Evolutionary conservation across 2,329 filamentous ascomycete genomes (phyloP).

Genomic region (Aspergillus pseudotamarii): DNA sequence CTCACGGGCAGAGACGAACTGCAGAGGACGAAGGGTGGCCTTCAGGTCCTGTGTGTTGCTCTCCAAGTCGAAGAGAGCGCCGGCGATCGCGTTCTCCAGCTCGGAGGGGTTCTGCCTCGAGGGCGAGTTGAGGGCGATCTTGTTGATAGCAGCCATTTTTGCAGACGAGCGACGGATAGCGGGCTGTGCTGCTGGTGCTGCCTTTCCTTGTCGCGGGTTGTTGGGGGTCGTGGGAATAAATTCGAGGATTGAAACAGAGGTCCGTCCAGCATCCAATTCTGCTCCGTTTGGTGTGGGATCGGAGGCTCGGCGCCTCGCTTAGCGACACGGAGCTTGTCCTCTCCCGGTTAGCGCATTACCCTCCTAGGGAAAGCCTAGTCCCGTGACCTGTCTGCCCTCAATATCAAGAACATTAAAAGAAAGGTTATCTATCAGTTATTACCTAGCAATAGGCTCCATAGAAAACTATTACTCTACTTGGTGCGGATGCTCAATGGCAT

Average conservation of each 20-base stretch:
- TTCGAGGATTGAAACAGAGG: conserved; percentile 23
- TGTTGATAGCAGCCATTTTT: conserved; percentile 83
- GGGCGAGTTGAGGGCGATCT: conserved; percentile 97
- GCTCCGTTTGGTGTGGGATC: conserved; percentile 29
- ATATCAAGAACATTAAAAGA: conserved; percentile 2
- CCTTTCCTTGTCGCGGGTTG: conserved; percentile 34
- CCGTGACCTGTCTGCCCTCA: conserved; percentile 33
- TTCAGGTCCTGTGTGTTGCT: conserved; percentile 98
- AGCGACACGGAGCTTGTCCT: conserved; percentile 28
- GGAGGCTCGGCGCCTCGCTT: conserved; percentile 37
- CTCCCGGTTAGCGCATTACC: conserved; percentile 24
- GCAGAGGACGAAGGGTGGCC: conserved; percentile 91
- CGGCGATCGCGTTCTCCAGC: conserved; percentile 95
- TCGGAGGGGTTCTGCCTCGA: conserved; percentile 95
- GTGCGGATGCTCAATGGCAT: neutral
- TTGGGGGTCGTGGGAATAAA: conserved; percentile 33
- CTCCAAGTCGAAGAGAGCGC: conserved; percentile 98
- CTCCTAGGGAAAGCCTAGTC: conserved; percentile 30
- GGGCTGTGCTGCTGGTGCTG: conserved; percentile 40
- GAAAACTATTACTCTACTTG: neutral
- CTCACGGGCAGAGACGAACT: conserved; percentile 99
- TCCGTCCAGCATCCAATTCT: conserved; percentile 18
- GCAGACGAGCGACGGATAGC: conserved; percentile 45
- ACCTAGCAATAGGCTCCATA: too few relatives aligned
- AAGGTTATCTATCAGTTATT: neutral